A percentile compares a stretch with the other conserved stretches of the same genome.
Evolutionary conservation across 768 basidiomycete genomes (phyloP).

Genomic region (Lentinula aciculospora): DNA sequence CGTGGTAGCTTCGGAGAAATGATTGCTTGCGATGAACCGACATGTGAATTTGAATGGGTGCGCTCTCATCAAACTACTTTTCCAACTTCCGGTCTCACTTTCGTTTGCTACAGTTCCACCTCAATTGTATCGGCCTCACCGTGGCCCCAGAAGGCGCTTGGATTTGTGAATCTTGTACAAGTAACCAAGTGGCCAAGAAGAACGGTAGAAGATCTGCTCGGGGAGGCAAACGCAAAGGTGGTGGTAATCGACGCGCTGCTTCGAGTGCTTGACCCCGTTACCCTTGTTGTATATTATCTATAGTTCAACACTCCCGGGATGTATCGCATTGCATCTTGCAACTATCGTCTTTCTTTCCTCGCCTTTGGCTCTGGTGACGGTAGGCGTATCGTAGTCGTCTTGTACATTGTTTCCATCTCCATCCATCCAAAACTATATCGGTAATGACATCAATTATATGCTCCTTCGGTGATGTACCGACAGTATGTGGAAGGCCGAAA

Average conservation of each 20-base stretch:
- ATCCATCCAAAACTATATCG: not conserved
- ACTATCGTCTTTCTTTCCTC: not conserved
- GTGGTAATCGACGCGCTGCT: slow-evolving; percentile 2
- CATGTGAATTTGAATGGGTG: slow-evolving; percentile 89
- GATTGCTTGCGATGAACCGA: slow-evolving; percentile 85
- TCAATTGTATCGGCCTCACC: slow-evolving; percentile 65
- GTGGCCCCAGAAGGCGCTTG: slow-evolving; percentile 66
- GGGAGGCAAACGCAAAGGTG: slow-evolving; percentile 40
- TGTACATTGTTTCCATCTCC: not conserved
- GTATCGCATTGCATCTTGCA: not conserved
- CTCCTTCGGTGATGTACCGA: too few species aligned
- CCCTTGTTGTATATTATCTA: not conserved
- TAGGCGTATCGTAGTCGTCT: not conserved
- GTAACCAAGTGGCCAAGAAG: slow-evolving; percentile 49
- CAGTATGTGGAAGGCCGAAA: too few species aligned
- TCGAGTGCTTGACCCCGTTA: not conserved
- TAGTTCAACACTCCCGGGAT: not conserved
- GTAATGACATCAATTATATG: too few species aligned
- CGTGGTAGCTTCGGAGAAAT: slow-evolving; percentile 87
- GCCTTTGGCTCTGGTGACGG: not conserved
- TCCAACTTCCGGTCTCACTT: slow-evolving; percentile 8
- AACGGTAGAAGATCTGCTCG: slow-evolving; percentile 44
- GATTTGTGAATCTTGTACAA: slow-evolving; percentile 68
- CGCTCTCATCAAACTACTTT: slow-evolving; percentile 26
- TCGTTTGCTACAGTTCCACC: slow-evolving; percentile 58